Evolutionary conservation across 805 yeast genomes (phyloP).

Genomic region (Monosporozyma siamensis): DNA sequence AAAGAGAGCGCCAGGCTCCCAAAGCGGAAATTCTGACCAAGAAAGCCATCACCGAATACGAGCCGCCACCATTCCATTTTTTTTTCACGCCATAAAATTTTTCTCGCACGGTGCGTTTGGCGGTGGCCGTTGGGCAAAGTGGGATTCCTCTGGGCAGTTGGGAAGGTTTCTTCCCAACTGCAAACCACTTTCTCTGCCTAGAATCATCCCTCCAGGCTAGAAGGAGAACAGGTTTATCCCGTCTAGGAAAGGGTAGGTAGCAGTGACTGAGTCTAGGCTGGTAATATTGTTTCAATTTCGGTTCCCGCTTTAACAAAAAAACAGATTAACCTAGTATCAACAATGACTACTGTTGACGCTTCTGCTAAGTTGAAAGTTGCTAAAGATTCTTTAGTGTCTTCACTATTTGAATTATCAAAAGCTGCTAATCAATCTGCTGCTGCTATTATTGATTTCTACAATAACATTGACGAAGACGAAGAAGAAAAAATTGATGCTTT

Average conservation of each 20-base stretch:
- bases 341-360: conserved; percentile 25
- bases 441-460: conserved; percentile 70
- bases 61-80: too few species aligned
- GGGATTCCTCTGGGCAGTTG: background rate
- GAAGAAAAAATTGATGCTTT: conserved; percentile 39
- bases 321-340: too few species aligned
- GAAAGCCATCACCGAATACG: too few species aligned
- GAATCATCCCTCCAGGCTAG: background rate
- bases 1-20: too few species aligned
- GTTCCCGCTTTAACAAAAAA: background rate
- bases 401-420: conserved; percentile 72
- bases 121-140: background rate
- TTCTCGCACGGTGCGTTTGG: too few species aligned
- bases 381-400: conserved; percentile 50
- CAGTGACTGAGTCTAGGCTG: too few species aligned
- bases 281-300: background rate
- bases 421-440: conserved; percentile 81
- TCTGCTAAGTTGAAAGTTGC: conserved; percentile 29
- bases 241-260: background rate
- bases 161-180: background rate
- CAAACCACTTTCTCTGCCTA: background rate
- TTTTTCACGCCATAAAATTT: background rate
- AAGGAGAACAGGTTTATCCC: background rate
- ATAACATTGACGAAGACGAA: conserved; percentile 41
- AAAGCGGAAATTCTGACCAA: too few species aligned